These are phyloP conservation scores for Canavalia gladiata DNA, from an alignment of 306 rosid species.

Conservation along the genomic window DNA sequence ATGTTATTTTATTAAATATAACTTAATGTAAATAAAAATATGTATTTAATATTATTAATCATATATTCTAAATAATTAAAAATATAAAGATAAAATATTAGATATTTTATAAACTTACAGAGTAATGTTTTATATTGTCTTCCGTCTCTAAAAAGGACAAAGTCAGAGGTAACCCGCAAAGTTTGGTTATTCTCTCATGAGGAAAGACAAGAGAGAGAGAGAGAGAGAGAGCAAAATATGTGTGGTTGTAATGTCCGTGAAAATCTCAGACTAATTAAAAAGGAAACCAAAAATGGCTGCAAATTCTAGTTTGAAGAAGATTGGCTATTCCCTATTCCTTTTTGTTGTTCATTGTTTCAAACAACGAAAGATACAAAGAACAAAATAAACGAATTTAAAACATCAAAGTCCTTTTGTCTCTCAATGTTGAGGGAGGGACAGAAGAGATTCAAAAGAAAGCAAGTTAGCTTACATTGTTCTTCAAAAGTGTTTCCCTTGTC, in stretches of 20 bases:
- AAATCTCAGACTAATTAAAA: conserved; percentile 41
- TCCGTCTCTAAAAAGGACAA: conserved; percentile 8
- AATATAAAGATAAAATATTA: too few relatives aligned
- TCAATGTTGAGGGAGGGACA: conserved; percentile 37
- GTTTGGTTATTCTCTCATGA: conserved; percentile 45
- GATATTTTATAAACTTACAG: too few relatives aligned
- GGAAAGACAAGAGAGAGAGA: neutral
- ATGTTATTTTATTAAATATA: too few relatives aligned
- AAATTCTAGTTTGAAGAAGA: conserved; percentile 26
- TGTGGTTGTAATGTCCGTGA: conserved; percentile 42
- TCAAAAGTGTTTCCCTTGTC: conserved; percentile 26
- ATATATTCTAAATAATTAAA: too few relatives aligned
- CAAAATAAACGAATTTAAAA: neutral
- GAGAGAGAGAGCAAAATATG: neutral
- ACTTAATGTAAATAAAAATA: too few relatives aligned
- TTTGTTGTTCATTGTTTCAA: conserved; percentile 35
- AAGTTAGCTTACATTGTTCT: conserved; percentile 5
- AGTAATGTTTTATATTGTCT: too few relatives aligned
- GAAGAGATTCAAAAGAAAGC: conserved; percentile 25
- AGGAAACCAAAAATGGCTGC: conserved; percentile 39
- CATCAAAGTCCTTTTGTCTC: conserved; percentile 49
- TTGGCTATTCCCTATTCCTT: neutral
- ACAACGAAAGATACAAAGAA: neutral
- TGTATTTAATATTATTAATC: too few relatives aligned
- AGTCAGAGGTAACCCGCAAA: conserved; percentile 52